A percentile compares a stretch with the other conserved stretches of the same genome.
Evolutionary conservation across 1,284 basidiomycete species (phyloP).

Genomic region (Vanrija sp.): DNA sequence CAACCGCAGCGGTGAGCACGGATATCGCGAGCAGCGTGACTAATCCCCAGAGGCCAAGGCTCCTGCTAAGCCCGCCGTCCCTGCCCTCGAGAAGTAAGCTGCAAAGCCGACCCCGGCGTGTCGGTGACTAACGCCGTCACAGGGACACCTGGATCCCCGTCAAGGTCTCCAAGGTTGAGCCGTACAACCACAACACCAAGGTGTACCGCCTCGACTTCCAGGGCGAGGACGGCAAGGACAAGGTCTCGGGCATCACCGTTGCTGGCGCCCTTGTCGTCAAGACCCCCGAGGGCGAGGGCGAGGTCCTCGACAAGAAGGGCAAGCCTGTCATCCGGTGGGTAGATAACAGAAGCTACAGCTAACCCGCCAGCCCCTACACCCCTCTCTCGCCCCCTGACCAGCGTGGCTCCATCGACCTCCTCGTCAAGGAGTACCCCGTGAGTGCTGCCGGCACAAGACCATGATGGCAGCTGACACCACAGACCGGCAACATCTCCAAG

Average conservation of each 20-base stretch:
- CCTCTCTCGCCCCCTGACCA: conserved; percentile 69
- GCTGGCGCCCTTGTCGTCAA: conserved; percentile 57
- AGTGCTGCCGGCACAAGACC: conserved; percentile 8
- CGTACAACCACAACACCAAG: conserved; percentile 90
- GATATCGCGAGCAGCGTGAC: background rate
- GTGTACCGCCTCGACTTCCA: conserved; percentile 83
- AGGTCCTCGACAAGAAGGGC: conserved; percentile 65
- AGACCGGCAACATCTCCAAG: conserved; percentile 67
- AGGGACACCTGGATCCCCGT: conserved; percentile 52
- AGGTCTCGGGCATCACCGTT: conserved; percentile 63
- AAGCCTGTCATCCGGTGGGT: conserved; percentile 75
- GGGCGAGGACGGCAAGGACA: conserved; percentile 60
- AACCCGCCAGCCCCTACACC: conserved; percentile 62
- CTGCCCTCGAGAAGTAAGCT: conserved; percentile 34
- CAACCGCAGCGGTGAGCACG: conserved; percentile 16
- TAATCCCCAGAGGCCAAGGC: conserved; percentile 18
- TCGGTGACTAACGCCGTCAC: background rate
- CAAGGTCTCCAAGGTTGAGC: conserved; percentile 74
- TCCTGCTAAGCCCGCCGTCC: conserved; percentile 9
- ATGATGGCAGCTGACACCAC: background rate
- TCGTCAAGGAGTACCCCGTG: conserved; percentile 70
- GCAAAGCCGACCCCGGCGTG: too few species aligned
- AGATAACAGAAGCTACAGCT: background rate
- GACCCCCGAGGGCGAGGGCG: conserved; percentile 49
- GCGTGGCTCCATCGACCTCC: conserved; percentile 70